These are phyloP conservation scores for Fomitopsis betulina DNA, from an alignment of 1,284 basidiomycete genomes.

Conservation along the genomic window DNA sequence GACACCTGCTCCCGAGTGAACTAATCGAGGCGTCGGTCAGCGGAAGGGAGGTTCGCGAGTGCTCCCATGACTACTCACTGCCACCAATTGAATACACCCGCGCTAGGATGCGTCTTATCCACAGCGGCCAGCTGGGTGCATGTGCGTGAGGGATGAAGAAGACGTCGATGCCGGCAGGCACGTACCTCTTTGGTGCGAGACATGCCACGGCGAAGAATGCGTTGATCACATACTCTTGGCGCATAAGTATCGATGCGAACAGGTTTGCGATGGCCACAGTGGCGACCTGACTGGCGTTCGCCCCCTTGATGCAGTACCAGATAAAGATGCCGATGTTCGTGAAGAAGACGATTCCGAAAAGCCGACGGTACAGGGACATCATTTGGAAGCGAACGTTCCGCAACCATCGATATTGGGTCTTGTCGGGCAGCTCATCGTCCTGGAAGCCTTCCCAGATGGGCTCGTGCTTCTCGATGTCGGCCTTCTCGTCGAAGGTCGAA, in stretches of 20 bases:
- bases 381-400: slow-evolving; percentile 50
- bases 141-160: neutral
- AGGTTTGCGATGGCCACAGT: slow-evolving; percentile 47
- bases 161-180: slow-evolving; percentile 5
- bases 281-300: slow-evolving; percentile 40
- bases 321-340: slow-evolving; percentile 50
- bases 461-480: slow-evolving; percentile 23
- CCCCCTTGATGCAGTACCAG: slow-evolving; percentile 30
- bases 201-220: slow-evolving; percentile 46
- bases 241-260: slow-evolving; percentile 52
- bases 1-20: slow-evolving; percentile 51
- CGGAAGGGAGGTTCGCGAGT: neutral
- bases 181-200: slow-evolving; percentile 43
- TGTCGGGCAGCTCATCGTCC: slow-evolving; percentile 44
- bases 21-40: slow-evolving; percentile 15
- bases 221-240: slow-evolving; percentile 56
- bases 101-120: slow-evolving; percentile 45
- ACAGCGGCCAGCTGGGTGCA: slow-evolving; percentile 43
- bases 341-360: slow-evolving; percentile 53
- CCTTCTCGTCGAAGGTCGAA: slow-evolving; percentile 13
- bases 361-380: slow-evolving; percentile 49
- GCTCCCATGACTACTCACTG: slow-evolving; percentile 18
- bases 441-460: slow-evolving; percentile 45
- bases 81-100: slow-evolving; percentile 55
- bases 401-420: slow-evolving; percentile 38